Evolutionary conservation across 1,284 basidiomycete genomes (phyloP).

Genomic region (Bjerkandera adusta): DNA sequence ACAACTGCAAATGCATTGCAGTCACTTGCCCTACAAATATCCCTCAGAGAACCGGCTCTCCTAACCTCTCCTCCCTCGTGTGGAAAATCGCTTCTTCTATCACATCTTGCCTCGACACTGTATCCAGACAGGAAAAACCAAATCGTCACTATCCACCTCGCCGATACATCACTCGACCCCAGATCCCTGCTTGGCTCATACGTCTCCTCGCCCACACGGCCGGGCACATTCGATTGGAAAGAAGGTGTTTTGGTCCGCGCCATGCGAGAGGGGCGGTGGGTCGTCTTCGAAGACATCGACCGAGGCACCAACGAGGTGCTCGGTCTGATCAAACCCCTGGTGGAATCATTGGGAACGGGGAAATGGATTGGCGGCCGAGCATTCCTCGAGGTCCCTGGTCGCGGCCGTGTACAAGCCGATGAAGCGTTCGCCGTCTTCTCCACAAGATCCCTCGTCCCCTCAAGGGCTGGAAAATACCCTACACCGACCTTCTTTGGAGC

Average conservation of each 20-base stretch:
- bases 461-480: constrained; percentile 43
- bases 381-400: constrained; percentile 66
- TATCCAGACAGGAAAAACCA: constrained; percentile 57
- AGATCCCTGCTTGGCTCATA: constrained; percentile 95
- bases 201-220: constrained; percentile 80
- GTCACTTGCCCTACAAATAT: constrained; percentile 63
- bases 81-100: constrained; percentile 85
- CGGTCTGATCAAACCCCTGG: constrained; percentile 79
- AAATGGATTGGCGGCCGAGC: constrained; percentile 80
- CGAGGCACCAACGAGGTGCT: constrained; percentile 85
- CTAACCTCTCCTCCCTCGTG: constrained; percentile 87
- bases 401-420: constrained; percentile 66
- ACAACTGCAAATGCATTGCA: constrained; percentile 61
- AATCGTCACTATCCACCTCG: constrained; percentile 85
- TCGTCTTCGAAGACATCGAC: constrained; percentile 94
- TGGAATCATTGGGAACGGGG: constrained; percentile 74
- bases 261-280: constrained; percentile 90
- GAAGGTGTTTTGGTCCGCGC: constrained; percentile 93
- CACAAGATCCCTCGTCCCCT: constrained; percentile 62
- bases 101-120: constrained; percentile 70
- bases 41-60: constrained; percentile 75
- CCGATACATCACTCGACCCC: constrained; percentile 93
- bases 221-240: constrained; percentile 95
- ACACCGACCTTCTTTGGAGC: constrained; percentile 74
- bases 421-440: constrained; percentile 81